Base-by-base conservation (phyloP, 2,329 filamentous ascomycete genomes). In the Neofusicoccum sp. region DNA sequence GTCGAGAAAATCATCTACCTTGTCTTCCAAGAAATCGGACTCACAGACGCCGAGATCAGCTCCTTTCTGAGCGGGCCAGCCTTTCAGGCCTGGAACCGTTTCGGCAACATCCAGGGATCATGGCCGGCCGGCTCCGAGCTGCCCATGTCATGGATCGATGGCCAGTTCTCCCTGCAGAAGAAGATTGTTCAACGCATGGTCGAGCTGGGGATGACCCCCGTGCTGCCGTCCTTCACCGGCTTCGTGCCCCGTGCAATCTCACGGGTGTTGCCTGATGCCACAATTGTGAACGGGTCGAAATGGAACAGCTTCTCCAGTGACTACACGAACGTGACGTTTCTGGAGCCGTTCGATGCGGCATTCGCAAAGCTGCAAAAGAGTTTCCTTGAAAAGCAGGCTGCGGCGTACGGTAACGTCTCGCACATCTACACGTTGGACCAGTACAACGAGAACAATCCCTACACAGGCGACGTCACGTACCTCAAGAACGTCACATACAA, bases 1-100 rank as follows among this genome's bases (percentile, higher is more conserved):
- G 76, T 78, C 9, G 82, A 85, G 64, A 83, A 83, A 69, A 79
- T 83, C 56, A 74, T 83, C 8, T 67, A 82, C 3, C 79, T 83
- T 6, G 76, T 80, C 6, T 83, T 84, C 66, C 74, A 70, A 9
- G 80, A 81, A 2, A 71, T 80, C 16, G 79, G 80, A 6, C 73
- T 84, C 41, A 76, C 74, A 0, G 71, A 81, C 41, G 67, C 71
- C 4, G 80, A 84, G 31, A 81, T 84, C 50, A 56, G 73, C 1
- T 70, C 75, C 1, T 84, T 82, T 68, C 73, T 84, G 59, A 81
- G 78, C 54, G 81, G 82, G 0, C 82, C 82, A 1, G 81, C 81
- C 0, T 84, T 84, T 62, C 80, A 82, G 63, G 74, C 81, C 9
- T 85, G 82, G 82, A 84, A 84, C 65, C 78, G 80, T n/a, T 81